These are phyloP conservation scores for Coffea eugenioides DNA, from an alignment of 257 asterid genomes.

Conservation along the genomic window DNA sequence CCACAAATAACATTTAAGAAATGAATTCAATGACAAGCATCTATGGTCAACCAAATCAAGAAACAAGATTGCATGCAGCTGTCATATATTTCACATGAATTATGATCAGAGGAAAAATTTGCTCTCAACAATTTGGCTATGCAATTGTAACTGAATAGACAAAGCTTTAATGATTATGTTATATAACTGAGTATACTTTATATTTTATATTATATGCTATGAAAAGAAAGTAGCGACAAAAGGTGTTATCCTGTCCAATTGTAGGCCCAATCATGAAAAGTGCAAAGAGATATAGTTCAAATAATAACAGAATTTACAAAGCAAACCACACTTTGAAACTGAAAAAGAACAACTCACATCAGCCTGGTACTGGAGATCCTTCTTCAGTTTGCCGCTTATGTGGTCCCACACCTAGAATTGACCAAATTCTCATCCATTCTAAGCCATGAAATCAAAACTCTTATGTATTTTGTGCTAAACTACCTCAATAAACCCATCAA, in stretches of 20 bases:
- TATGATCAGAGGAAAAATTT: background rate
- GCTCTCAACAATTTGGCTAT: background rate
- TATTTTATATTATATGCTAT: background rate
- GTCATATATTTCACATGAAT: background rate
- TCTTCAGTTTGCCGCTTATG: slow-evolving; percentile 89
- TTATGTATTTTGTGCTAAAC: slow-evolving; percentile 15
- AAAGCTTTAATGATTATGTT: background rate
- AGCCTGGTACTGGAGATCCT: slow-evolving; percentile 99
- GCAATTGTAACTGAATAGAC: background rate
- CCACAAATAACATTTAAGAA: background rate
- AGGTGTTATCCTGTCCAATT: background rate
- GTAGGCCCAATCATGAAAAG: background rate
- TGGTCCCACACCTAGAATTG: slow-evolving; percentile 89
- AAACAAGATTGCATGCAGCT: background rate
- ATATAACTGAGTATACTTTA: background rate
- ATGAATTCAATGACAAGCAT: background rate
- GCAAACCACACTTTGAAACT: background rate
- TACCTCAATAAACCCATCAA: slow-evolving; percentile 96
- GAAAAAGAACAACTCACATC: slow-evolving; percentile 60
- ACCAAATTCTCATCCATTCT: slow-evolving; percentile 27
- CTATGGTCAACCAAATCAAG: background rate
- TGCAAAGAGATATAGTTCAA: background rate
- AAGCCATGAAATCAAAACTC: slow-evolving; percentile 6
- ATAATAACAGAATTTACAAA: slow-evolving; percentile 4
- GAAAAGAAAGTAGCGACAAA: background rate